phyloP scores from a whole-genome alignment of 139 green algal genomes.

The Chlorella ohadii region DNA sequence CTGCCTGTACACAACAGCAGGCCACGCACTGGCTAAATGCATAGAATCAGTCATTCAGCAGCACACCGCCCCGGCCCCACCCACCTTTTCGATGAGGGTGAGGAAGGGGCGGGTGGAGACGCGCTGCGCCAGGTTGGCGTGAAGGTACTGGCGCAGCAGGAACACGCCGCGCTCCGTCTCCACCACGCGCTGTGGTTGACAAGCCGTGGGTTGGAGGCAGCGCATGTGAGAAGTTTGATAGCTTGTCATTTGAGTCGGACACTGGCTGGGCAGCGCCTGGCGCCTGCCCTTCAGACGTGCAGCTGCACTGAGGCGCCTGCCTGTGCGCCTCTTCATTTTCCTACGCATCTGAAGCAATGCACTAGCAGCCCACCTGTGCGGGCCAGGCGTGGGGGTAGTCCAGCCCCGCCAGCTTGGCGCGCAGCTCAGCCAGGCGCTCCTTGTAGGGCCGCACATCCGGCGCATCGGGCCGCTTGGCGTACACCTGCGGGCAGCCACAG shows the following conservation, averaged over 20 bases:
- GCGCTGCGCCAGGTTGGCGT: conserved; percentile 88
- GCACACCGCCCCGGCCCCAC: too few species aligned
- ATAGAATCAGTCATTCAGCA: too few species aligned
- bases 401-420: conserved; percentile 23
- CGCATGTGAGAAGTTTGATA: too few species aligned
- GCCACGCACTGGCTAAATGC: too few species aligned
- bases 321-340: too few species aligned
- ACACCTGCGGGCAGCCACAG: conserved; percentile 60
- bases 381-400: conserved; percentile 76
- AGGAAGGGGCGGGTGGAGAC: conserved; percentile 95
- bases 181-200: conserved; percentile 43
- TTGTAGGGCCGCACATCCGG: conserved; percentile 69
- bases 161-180: conserved; percentile 48
- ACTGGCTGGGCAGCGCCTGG: too few species aligned
- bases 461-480: conserved; percentile 77
- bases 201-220: too few species aligned
- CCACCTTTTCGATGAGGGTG: conserved; percentile 87
- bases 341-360: too few species aligned
- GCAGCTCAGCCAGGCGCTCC: conserved; percentile 73
- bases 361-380: conserved; percentile 13
- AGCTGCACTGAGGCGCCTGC: too few species aligned
- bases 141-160: conserved; percentile 88
- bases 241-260: too few species aligned
- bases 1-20: too few species aligned
- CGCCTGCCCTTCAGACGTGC: too few species aligned